phyloP scores from a whole-genome alignment of 371 early-diverging fungal genomes.

The Mucor irregularis region DNA sequence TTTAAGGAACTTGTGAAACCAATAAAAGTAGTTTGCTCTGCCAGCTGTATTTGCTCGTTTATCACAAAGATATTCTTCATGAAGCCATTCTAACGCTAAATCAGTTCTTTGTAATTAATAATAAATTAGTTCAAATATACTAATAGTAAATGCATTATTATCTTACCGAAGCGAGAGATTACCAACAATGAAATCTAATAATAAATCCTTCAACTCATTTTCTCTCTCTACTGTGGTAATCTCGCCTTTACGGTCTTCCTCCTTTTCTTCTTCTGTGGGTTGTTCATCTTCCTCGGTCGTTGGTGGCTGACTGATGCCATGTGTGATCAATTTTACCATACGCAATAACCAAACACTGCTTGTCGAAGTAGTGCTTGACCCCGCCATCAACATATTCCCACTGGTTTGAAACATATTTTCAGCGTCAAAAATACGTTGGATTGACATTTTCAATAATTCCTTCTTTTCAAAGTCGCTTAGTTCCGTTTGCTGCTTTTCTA shows the following conservation, averaged over 20 bases:
- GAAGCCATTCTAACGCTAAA: constrained; percentile 46
- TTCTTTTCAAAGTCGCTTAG: constrained; percentile 18
- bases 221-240: neutral
- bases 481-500: constrained; percentile 20
- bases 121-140: neutral
- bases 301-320: constrained; percentile 11
- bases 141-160: neutral
- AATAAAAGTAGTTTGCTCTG: constrained; percentile 32
- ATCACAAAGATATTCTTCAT: constrained; percentile 41
- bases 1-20: constrained; percentile 37
- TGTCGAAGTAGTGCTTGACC: neutral
- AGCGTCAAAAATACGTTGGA: constrained; percentile 42
- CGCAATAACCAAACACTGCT: constrained; percentile 34
- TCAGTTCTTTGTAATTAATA: constrained; percentile 35
- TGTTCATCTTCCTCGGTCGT: neutral
- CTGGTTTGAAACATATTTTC: constrained; percentile 14
- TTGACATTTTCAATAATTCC: constrained; percentile 34
- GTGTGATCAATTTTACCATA: constrained; percentile 37
- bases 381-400: no score
- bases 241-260: constrained; percentile 2
- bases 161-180: constrained; percentile 29
- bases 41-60: constrained; percentile 4
- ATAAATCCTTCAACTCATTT: constrained; percentile 28
- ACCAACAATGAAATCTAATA: constrained; percentile 38
- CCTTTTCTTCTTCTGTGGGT: neutral